Conservation (phyloP, 2,329 filamentous ascomycete species). For the Xylariaceae sp. region DNA sequence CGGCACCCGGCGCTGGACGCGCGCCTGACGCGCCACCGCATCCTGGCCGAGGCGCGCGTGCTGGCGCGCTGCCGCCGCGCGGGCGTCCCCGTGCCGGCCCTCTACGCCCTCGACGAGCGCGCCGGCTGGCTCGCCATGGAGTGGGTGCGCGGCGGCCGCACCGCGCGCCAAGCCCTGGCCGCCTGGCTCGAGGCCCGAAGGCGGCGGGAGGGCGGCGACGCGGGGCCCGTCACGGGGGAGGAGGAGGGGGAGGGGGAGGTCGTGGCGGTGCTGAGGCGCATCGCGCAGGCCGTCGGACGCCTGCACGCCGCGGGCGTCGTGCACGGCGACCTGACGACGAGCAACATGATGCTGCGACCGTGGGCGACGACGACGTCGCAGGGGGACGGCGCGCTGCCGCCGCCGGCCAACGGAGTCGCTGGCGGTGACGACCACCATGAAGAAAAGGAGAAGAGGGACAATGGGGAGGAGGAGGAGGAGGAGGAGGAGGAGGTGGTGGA, state of each 20-base stretch:
- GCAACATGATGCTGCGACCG: constrained; percentile 80
- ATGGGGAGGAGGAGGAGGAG: constrained; percentile 10
- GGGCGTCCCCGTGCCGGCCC: constrained; percentile 72
- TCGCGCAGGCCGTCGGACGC: constrained; percentile 63
- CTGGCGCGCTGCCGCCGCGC: constrained; percentile 71
- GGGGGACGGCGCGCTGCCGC: constrained; percentile 11
- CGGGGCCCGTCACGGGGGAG: constrained; percentile 17
- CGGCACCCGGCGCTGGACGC: constrained; percentile 83
- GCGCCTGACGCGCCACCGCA: constrained; percentile 76
- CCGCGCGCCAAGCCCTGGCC: constrained; percentile 64
- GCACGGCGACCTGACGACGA: constrained; percentile 94
- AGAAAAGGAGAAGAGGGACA: constrained; percentile 13
- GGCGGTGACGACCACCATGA: constrained; percentile 2
- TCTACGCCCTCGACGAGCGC: constrained; percentile 60
- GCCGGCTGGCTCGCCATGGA: constrained; percentile 75
- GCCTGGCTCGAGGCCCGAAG: constrained; percentile 38
- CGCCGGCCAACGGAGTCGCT: constrained; percentile 4
- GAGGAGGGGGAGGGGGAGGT: constrained; percentile 43
- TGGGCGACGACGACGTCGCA: no score
- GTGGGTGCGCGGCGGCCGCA: constrained; percentile 71
- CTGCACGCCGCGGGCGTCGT: constrained; percentile 82
- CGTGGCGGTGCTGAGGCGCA: constrained; percentile 56
- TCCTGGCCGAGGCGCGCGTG: constrained; percentile 82
- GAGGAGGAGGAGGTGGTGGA: constrained; percentile 15
- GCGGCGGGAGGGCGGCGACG: constrained; percentile 19